Evolutionary conservation across 2,329 filamentous ascomycete species (phyloP).

Genomic region (Fusarium sp.): DNA sequence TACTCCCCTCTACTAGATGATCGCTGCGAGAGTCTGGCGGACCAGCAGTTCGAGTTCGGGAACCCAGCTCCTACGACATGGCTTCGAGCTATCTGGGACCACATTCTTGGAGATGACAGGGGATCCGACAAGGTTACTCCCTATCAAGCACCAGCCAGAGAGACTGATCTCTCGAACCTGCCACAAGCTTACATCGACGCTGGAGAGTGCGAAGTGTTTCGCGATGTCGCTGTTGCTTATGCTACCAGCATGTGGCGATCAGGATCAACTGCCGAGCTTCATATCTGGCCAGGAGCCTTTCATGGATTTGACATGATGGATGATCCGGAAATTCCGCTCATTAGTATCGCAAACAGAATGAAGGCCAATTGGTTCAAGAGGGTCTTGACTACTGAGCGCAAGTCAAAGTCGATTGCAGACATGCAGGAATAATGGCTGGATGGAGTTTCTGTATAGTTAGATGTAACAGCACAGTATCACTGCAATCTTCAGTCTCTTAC

Average conservation of each 20-base stretch:
- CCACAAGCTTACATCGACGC: slow-evolving; percentile 3
- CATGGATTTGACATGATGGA: slow-evolving; percentile 18
- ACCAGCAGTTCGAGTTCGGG: slow-evolving; percentile 11
- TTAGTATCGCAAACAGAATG: not conserved
- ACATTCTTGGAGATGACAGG: slow-evolving; percentile 5
- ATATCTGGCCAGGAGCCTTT: slow-evolving; percentile 14
- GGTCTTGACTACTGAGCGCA: not conserved
- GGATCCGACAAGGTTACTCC: not conserved
- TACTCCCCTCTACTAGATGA: slow-evolving; percentile 13
- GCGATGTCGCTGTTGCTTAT: slow-evolving; percentile 4
- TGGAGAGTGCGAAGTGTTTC: slow-evolving; percentile 12
- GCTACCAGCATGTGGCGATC: slow-evolving; percentile 2
- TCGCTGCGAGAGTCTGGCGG: slow-evolving; percentile 7
- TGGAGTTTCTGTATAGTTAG: no score
- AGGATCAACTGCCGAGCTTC: slow-evolving; percentile 9
- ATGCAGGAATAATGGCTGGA: not conserved
- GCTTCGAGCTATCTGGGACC: slow-evolving; percentile 15
- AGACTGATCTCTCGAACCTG: not conserved
- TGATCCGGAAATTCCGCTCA: not conserved
- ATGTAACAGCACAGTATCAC: not conserved
- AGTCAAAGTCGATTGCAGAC: not conserved
- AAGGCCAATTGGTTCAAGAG: slow-evolving; percentile 14
- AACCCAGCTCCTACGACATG: slow-evolving; percentile 5
- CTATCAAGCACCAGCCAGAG: slow-evolving; percentile 3
- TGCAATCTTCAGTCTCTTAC: not conserved